These are phyloP conservation scores for Geranium rotundifolium DNA, from an alignment of 345 rosid genomes.

Conservation along the genomic window DNA sequence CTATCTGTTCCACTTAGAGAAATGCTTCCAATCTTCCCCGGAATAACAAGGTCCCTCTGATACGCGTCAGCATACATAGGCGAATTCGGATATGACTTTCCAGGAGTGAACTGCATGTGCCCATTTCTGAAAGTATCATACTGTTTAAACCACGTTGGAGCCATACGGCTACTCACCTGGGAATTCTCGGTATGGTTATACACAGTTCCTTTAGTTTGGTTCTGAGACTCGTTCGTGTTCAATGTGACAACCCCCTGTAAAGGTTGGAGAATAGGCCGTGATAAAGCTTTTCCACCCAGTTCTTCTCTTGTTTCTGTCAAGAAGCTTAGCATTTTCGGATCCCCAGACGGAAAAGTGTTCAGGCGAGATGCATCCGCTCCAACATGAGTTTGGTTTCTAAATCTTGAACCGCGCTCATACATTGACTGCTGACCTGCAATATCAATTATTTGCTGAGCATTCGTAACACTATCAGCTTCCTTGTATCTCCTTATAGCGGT, in stretches of 20 bases:
- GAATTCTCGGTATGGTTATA: constrained; percentile 12
- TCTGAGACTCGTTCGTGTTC: constrained; percentile 14
- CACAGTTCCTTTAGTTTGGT: constrained; percentile 14
- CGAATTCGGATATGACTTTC: constrained; percentile 13
- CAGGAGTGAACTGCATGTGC: constrained; percentile 21
- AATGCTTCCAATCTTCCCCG: constrained; percentile 11
- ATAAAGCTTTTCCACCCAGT: constrained; percentile 11
- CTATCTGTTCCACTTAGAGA: constrained; percentile 5
- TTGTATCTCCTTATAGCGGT: neutral
- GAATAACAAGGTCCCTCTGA: constrained; percentile 5
- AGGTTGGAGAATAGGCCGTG: constrained; percentile 16
- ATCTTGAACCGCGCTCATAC: constrained; percentile 15
- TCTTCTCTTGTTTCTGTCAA: constrained; percentile 16
- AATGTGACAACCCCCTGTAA: constrained; percentile 13
- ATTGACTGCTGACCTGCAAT: constrained; percentile 10
- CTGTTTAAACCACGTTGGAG: constrained; percentile 25
- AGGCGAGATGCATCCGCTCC: constrained; percentile 17
- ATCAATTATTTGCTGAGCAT: constrained; percentile 11
- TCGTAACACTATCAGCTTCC: constrained; percentile 1
- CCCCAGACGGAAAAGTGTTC: constrained; percentile 17
- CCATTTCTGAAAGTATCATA: constrained; percentile 34
- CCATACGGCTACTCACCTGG: constrained; percentile 17
- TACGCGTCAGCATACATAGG: constrained; percentile 4
- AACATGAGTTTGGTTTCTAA: constrained; percentile 16
- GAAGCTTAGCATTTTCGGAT: constrained; percentile 15